phyloP scores from a whole-genome alignment of 345 rosid genomes.

The Populus simonii region DNA sequence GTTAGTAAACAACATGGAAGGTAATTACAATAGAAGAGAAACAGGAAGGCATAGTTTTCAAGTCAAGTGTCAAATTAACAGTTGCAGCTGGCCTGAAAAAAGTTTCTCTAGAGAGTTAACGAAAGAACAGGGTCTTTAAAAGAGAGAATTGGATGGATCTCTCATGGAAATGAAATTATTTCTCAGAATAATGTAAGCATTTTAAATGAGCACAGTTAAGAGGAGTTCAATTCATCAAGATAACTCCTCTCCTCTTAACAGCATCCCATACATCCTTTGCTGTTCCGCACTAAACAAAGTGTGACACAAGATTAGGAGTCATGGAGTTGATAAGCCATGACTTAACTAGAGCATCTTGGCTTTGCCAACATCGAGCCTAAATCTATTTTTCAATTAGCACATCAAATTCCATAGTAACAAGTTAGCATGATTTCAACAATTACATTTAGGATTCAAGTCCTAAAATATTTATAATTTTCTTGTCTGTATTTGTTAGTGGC shows the following conservation, averaged over 20 bases:
- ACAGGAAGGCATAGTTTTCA: neutral
- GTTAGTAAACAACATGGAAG: neutral
- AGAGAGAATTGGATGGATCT: neutral
- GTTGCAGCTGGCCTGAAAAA: neutral
- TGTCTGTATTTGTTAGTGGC: too few species aligned
- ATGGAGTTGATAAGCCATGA: too few species aligned
- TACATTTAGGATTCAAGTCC: neutral
- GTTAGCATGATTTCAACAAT: neutral
- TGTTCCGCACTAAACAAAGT: too few species aligned
- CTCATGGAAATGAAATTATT: neutral
- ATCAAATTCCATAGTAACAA: neutral
- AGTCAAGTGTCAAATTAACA: too few species aligned
- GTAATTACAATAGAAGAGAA: neutral
- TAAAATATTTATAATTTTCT: neutral
- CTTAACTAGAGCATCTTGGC: too few species aligned
- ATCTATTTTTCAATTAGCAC: neutral
- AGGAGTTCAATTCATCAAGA: too few species aligned
- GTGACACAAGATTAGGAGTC: too few species aligned
- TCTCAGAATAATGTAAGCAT: neutral
- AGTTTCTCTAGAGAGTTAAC: neutral
- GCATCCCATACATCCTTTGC: too few species aligned
- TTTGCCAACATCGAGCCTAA: too few species aligned
- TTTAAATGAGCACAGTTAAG: neutral
- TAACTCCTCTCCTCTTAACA: too few species aligned
- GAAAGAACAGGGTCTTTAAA: neutral